Evolutionary conservation across 1,284 basidiomycete species (phyloP).

Genomic region (Xerocomus cyaneibrunnescens): DNA sequence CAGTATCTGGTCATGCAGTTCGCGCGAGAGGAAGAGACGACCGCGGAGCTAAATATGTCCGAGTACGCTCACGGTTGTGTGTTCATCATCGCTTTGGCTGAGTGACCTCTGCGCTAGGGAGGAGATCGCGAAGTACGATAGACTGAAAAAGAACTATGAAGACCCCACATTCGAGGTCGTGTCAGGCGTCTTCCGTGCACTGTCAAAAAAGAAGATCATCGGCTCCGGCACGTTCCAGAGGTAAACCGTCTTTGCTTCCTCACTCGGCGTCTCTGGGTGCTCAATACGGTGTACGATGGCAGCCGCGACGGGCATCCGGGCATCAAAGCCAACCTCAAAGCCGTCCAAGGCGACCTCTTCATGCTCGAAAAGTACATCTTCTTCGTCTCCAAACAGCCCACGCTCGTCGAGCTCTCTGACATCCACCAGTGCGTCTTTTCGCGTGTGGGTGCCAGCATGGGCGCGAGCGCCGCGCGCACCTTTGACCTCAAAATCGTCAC

Average conservation of each 20-base stretch:
- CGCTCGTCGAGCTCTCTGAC: constrained; percentile 88
- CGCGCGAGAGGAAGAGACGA: constrained; percentile 94
- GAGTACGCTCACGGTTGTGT: constrained; percentile 58
- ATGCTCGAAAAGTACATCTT: constrained; percentile 98
- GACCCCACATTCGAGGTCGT: constrained; percentile 95
- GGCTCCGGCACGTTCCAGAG: constrained; percentile 84
- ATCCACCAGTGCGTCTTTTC: constrained; percentile 94
- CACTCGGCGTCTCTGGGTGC: not conserved
- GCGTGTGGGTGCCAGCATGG: constrained; percentile 89
- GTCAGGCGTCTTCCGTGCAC: constrained; percentile 89
- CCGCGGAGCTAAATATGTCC: constrained; percentile 91
- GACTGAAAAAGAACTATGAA: constrained; percentile 89
- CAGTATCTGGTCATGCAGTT: constrained; percentile 99
- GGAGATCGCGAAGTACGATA: constrained; percentile 74
- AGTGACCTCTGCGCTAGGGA: constrained; percentile 47
- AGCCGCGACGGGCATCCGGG: constrained; percentile 77
- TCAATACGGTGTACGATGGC: constrained; percentile 3
- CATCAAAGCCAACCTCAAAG: constrained; percentile 97
- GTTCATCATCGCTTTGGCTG: not conserved
- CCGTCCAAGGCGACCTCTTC: constrained; percentile 95
- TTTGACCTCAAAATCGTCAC: constrained; percentile 94
- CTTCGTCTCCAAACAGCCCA: constrained; percentile 97
- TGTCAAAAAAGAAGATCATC: constrained; percentile 91
- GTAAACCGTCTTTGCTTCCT: constrained; percentile 39
- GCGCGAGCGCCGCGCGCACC: constrained; percentile 81